phyloP scores from a whole-genome alignment of 768 basidiomycete genomes.

The Polyporus arcularius region DNA sequence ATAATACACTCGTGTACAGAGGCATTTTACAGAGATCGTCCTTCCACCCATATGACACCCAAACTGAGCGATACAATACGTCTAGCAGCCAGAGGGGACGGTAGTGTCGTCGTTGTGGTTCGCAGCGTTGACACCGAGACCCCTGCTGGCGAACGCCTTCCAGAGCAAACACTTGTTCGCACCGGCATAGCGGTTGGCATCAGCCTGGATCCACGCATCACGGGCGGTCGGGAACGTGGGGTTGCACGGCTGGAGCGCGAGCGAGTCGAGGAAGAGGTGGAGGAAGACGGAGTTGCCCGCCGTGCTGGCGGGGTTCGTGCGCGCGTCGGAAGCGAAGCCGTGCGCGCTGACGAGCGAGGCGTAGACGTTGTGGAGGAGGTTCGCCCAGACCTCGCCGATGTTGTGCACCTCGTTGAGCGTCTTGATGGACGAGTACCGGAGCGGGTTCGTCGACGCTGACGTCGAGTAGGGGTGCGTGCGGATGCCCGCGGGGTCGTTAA shows the following conservation, averaged over 20 bases:
- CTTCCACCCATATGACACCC: background rate
- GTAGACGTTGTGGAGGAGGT: constrained; percentile 19
- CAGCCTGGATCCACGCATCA: constrained; percentile 55
- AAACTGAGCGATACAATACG: background rate
- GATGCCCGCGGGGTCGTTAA: constrained; percentile 51
- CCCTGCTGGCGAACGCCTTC: constrained; percentile 51
- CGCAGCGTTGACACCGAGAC: constrained; percentile 45
- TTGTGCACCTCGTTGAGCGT: constrained; percentile 46
- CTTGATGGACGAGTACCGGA: constrained; percentile 41
- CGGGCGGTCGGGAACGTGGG: constrained; percentile 51
- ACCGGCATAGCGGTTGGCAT: constrained; percentile 47
- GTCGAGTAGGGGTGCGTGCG: constrained; percentile 62
- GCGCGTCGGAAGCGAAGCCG: constrained; percentile 34
- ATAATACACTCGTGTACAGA: too few species aligned
- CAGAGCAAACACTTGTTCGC: constrained; percentile 47
- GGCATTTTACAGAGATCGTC: too few species aligned
- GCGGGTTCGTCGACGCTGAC: constrained; percentile 46
- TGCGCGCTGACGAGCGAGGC: constrained; percentile 26
- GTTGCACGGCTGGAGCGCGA: constrained; percentile 48
- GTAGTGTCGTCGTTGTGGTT: constrained; percentile 32
- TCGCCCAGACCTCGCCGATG: constrained; percentile 48
- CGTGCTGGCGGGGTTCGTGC: constrained; percentile 40
- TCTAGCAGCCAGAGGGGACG: constrained; percentile 32
- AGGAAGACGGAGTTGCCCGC: constrained; percentile 56
- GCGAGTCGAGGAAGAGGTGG: constrained; percentile 51